These are phyloP conservation scores for Vitis labrusca DNA, from an alignment of 164 flowering plant genomes.

Conservation along the genomic window DNA sequence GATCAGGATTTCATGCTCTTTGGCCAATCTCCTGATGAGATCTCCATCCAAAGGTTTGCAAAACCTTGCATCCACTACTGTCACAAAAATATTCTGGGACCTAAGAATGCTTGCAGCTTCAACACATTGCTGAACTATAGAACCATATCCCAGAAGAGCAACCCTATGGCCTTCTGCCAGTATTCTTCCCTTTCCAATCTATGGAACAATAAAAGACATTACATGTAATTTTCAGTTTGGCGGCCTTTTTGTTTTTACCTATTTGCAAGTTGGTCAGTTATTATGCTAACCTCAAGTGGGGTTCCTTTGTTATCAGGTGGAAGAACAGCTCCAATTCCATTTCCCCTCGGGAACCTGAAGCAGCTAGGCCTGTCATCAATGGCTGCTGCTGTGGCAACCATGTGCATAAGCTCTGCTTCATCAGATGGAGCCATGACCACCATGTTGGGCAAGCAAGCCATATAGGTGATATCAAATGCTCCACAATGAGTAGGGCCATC, in stretches of 20 bases:
- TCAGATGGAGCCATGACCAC: slow-evolving; percentile 95
- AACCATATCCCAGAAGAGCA: slow-evolving; percentile 81
- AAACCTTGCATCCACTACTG: slow-evolving; percentile 88
- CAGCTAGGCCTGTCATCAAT: slow-evolving; percentile 90
- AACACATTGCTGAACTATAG: slow-evolving; percentile 69
- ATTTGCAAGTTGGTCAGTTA: neutral
- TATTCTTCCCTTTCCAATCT: slow-evolving; percentile 91
- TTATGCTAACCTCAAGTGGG: slow-evolving; percentile 68
- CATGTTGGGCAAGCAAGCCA: slow-evolving; percentile 98
- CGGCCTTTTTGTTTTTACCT: neutral
- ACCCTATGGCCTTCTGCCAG: slow-evolving; percentile 74
- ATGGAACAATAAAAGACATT: slow-evolving; percentile 8
- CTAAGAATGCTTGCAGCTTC: slow-evolving; percentile 61
- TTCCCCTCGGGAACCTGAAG: slow-evolving; percentile 90
- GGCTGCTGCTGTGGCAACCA: slow-evolving; percentile 91
- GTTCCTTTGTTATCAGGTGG: slow-evolving; percentile 76
- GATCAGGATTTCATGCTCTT: slow-evolving; percentile 71
- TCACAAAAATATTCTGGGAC: slow-evolving; percentile 36
- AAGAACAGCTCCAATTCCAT: slow-evolving; percentile 65
- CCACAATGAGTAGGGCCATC: slow-evolving; percentile 99
- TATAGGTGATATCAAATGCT: slow-evolving; percentile 87
- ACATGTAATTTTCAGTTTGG: neutral
- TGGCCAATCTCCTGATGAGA: slow-evolving; percentile 65
- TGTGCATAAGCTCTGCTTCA: slow-evolving; percentile 86
- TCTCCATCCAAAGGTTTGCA: slow-evolving; percentile 84